Evolutionary conservation across 2,329 filamentous ascomycete genomes (phyloP), one percentile per base, ranked within the genome.

Genomic region (Mycosphaerella sp.): DNA sequence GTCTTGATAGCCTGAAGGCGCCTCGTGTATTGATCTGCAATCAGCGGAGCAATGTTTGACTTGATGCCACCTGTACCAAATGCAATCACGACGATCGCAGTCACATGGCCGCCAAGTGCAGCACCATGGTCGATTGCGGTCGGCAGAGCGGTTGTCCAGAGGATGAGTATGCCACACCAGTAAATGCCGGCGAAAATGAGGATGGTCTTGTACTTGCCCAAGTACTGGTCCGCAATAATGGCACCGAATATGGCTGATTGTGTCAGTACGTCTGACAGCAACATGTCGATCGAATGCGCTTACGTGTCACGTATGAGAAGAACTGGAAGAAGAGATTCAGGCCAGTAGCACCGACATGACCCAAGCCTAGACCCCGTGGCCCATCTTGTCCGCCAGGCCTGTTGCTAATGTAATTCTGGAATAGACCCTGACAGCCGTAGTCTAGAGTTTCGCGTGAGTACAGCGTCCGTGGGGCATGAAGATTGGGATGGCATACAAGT

Each of bases 11-110:
- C 72, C 23, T 72, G 70, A 23, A 65, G 70, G 21, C 67, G 72
- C n/a, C 69, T 68, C 6, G 66, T 67, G 46, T 76, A 74, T 61
- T 78, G 75, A 58, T 78, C 75, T 7, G 74, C 75, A 53, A 77
- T 76, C 29, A 78, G 59, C 2, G 75, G 75, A 8, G 73, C 72
- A 42, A 91, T 86, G 66, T 91, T 91, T 59, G 84, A 81, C 75
- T 91, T 92, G 80, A 91, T 89, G 64, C 87, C 85, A 58, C 87
- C 87, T 1, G 86, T 88, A 42, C 87, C 87, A 31, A 88, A 69
- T n/a, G 85, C 85, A 66, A 89, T 80, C 65, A 89, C 78, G 43
- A 87, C 70, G 60, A 87, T 76, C 23, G 82, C 81, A 31, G 83
- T 71, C 2, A 84, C 69, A 63, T 89, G 86, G 48, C 80, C 82